A percentile compares a stretch with the other conserved stretches of the same genome.
Conservation (phyloP, 208 protist genomes). For the Naegleria gruberi region DNA sequence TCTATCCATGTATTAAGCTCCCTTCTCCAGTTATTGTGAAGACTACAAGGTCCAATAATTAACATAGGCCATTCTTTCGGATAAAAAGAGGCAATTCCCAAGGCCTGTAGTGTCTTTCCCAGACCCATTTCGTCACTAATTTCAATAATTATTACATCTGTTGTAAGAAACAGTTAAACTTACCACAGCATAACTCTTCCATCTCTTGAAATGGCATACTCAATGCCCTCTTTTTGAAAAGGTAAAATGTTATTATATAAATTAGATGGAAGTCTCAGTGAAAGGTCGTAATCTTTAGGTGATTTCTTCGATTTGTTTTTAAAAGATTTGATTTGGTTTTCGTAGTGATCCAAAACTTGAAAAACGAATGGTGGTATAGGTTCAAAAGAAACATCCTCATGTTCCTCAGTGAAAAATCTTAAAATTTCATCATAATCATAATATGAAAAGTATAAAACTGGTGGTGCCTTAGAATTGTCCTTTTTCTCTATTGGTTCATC, state of each 20-base stretch:
- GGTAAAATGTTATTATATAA: not conserved
- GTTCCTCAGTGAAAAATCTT: not conserved
- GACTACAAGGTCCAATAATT: slow-evolving; percentile 76
- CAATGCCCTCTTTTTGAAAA: slow-evolving; percentile 15
- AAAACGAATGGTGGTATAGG: not conserved
- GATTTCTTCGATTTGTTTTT: not conserved
- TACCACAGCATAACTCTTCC: not conserved
- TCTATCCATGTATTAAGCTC: slow-evolving; percentile 52
- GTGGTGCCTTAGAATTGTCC: not conserved
- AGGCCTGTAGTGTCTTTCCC: slow-evolving; percentile 90
- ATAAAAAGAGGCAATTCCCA: slow-evolving; percentile 79
- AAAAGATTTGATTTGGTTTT: not conserved
- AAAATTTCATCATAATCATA: not conserved
- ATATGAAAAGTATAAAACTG: not conserved
- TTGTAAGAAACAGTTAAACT: not conserved
- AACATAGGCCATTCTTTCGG: slow-evolving; percentile 83
- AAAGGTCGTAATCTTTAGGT: not conserved
- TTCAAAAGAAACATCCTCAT: not conserved
- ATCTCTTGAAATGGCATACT: not conserved
- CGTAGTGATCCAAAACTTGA: not conserved
- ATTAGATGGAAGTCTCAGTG: not conserved
- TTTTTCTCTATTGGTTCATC: not conserved
- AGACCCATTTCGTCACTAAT: slow-evolving; percentile 87
- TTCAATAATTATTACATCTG: slow-evolving; percentile 13
- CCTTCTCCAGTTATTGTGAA: slow-evolving; percentile 79